Base-by-base conservation (phyloP, 2,329 filamentous ascomycete species). In the Aspergillus brasiliensis region DNA sequence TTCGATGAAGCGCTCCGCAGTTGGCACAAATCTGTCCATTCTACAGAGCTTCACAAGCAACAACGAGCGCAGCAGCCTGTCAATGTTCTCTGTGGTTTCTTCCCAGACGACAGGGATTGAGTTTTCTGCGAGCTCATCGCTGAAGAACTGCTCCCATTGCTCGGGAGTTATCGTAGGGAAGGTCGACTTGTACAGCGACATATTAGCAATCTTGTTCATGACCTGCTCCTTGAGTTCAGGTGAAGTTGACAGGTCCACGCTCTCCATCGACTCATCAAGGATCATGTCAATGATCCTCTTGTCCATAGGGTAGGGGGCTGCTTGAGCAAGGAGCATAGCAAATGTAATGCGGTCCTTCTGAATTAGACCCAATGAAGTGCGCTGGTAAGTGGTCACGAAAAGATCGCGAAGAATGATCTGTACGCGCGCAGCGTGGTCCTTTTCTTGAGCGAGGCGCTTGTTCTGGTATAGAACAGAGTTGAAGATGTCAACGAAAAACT, bases 401-500 rank as follows among this genome's bases (percentile, higher is more conserved):
- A 99, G 84, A 70, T 97, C 91, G 66, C 88, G 89, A 69, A 99
- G 87, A 67, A 99, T 99, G 56, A 94, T 87, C 72, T 97, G 91
- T 52, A 95, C 89, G 37, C 95, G 90, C 13, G 82, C 83, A 66
- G 91, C 88, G 77, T 96, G 86, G 65, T 95, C 89, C 31, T 85
- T 88, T 75, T 90, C 87, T 60, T 82, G 83, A 19, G 85, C 84
- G 54, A 95, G 82, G 61, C 87, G 87, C 70, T 89, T 88, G 76
- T 96, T 96, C 60, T 87, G 85, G 67, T 90, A 90, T 40, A 99
- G 84, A 7, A 99, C 95, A 5, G 90, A 87, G 73, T 96, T 91
- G 85, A 99, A 99, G 68, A 99, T 99, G 74, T 97, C 91, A 57
- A 97, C 86, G 80, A 99, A 99, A 79, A 97, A 99, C 77, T 97